phyloP scores from a whole-genome alignment of 768 basidiomycete species.

The Tylopilus sp. region DNA sequence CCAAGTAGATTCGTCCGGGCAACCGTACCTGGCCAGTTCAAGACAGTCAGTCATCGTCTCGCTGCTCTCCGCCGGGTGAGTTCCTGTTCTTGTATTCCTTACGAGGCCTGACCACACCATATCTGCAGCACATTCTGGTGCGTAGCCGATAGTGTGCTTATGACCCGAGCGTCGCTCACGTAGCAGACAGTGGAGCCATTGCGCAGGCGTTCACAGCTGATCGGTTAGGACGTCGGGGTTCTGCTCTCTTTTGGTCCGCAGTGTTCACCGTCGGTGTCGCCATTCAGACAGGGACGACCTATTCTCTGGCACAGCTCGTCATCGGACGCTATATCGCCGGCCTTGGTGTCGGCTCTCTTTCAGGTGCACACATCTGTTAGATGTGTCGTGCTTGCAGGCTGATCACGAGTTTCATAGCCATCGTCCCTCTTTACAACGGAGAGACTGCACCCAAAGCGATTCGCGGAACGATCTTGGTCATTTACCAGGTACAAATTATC shows the following conservation, averaged over 20 bases:
- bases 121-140: slow-evolving; percentile 48
- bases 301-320: slow-evolving; percentile 37
- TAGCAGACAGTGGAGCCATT: slow-evolving; percentile 50
- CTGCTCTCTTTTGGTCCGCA: slow-evolving; percentile 71
- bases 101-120: neutral
- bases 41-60: slow-evolving; percentile 73
- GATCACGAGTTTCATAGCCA: slow-evolving; percentile 31
- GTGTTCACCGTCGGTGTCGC: slow-evolving; percentile 70
- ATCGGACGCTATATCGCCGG: slow-evolving; percentile 75
- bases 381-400: neutral
- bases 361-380: slow-evolving; percentile 38
- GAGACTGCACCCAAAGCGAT: slow-evolving; percentile 39
- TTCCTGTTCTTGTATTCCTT: neutral
- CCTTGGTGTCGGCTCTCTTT: slow-evolving; percentile 73
- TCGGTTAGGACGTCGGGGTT: slow-evolving; percentile 64
- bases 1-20: slow-evolving; percentile 43
- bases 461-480: neutral
- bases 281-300: slow-evolving; percentile 61
- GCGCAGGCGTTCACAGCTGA: slow-evolving; percentile 75
- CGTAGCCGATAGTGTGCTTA: too few relatives aligned
- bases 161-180: slow-evolving; percentile 9
- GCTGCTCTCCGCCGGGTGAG: slow-evolving; percentile 67
- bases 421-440: slow-evolving; percentile 71
- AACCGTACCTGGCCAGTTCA: slow-evolving; percentile 48
- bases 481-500: slow-evolving; percentile 52